Evolutionary conservation across 305 asterid genomes (phyloP), one percentile per base, ranked within the genome.

Genomic region (Solanum aculeatissimum): DNA sequence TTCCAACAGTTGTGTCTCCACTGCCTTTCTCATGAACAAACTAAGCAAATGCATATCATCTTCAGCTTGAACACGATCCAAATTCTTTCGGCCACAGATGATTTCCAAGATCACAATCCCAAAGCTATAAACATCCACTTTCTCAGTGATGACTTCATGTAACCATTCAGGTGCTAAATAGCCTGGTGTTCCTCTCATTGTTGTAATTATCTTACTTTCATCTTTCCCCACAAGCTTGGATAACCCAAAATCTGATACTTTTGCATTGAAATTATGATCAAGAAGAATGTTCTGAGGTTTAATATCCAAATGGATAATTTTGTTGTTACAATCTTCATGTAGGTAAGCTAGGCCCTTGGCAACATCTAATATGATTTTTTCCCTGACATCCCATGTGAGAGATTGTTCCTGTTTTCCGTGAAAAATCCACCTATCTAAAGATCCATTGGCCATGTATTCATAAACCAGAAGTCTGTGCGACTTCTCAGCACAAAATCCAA

Each of bases 291-390:
- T n/a, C n/a, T n/a, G n/a, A n/a, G n/a, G 87, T 27, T 87, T 82
- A 57, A 87, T 87, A 47, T 87, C 87, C 40, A 85, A 74, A 54
- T 87, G 87, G 19, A 85, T 77, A n/a, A 87, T 85, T 51, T 82
- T 87, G 13, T 66, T 83, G 38, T 86, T 77, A 47, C 86, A 87
- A 4, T 84, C 87, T 82, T 87, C 89, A 72, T 87, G 89, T 8
- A 87, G 87, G 35, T 85, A 87, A 51, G 86, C 87, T 47, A 14
- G 74, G 54, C 85, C 87, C 58, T 86, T 53, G 29, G 68, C 63
- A 2, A 84, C 13, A 10, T 19, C 86, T 3, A 15, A 32, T 21
- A 81, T 84, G 68, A 81, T 81, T 11, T 81, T 84, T 75, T 27
- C 14, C 65, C 85, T 60, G 42, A 58, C 60, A 13, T 38, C 42